Percentiles rank a stretch among this genome's conserved stretches.
Evolutionary conservation across 805 yeast genomes (phyloP).

Genomic region (Myxozyma lipomycoides): DNA sequence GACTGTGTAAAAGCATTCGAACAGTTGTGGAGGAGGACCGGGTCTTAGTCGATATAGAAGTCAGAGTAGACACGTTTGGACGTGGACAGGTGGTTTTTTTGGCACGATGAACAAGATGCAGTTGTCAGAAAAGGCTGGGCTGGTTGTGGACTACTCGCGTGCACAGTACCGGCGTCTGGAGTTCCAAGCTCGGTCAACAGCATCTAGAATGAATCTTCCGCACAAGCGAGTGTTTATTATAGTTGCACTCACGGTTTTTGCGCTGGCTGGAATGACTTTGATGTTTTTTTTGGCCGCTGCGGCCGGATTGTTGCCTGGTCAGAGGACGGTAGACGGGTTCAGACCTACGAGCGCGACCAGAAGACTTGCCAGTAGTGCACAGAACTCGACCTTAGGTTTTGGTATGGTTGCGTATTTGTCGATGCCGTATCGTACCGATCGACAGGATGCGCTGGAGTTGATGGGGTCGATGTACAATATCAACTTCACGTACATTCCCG

Average conservation of each 20-base stretch:
- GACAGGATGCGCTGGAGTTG: conserved; percentile 21
- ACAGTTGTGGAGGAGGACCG: too few relatives aligned
- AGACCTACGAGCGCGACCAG: neutral
- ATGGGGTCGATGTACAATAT: conserved; percentile 14
- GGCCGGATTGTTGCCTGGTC: neutral
- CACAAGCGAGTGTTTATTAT: neutral
- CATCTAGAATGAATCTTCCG: neutral
- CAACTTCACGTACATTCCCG: conserved; percentile 7
- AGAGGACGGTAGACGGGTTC: neutral
- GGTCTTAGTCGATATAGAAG: too few relatives aligned
- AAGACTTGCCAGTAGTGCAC: neutral
- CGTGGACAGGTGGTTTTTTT: too few relatives aligned
- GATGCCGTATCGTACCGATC: conserved; percentile 21
- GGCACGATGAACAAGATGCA: neutral
- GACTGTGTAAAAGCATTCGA: too few relatives aligned
- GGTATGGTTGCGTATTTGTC: conserved; percentile 13
- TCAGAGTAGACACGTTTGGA: too few relatives aligned
- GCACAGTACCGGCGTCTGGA: neutral
- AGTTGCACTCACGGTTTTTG: neutral
- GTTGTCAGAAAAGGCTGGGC: neutral
- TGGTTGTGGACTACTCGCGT: neutral
- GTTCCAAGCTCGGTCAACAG: neutral
- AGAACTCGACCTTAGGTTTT: conserved; percentile 15
- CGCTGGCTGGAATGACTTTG: neutral
- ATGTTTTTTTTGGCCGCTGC: neutral